phyloP scores from a whole-genome alignment of 2,329 filamentous ascomycete species.

The Coccinonectria pachysandricola region DNA sequence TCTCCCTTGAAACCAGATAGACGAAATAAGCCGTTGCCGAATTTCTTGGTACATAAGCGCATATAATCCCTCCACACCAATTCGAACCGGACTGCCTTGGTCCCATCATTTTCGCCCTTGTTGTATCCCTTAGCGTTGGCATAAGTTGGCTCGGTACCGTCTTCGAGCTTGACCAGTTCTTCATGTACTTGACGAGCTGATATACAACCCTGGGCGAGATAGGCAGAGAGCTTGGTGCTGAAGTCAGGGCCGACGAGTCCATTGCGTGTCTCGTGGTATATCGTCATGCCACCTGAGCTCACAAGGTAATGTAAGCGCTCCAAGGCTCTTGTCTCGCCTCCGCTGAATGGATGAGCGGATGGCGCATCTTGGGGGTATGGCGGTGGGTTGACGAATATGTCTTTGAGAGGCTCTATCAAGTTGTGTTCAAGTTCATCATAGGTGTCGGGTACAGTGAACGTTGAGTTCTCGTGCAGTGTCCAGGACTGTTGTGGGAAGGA shows the following conservation, averaged over 20 bases:
- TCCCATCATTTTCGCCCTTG: conserved; percentile 62
- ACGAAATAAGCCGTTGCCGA: conserved; percentile 52
- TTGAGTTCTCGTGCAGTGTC: conserved; percentile 47
- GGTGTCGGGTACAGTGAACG: conserved; percentile 52
- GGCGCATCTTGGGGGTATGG: conserved; percentile 39
- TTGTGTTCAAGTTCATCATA: conserved; percentile 42
- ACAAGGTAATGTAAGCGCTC: conserved; percentile 52
- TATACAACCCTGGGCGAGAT: conserved; percentile 60
- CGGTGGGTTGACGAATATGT: conserved; percentile 41
- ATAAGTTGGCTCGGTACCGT: conserved; percentile 39
- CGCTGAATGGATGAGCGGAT: conserved; percentile 56
- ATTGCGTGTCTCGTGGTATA: conserved; percentile 63
- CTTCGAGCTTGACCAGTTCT: conserved; percentile 57
- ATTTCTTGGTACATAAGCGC: conserved; percentile 64
- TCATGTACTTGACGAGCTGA: conserved; percentile 64
- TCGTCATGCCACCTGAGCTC: conserved; percentile 46
- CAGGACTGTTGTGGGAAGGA: conserved; percentile 37
- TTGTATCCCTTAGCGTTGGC: conserved; percentile 46
- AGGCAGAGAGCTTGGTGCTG: conserved; percentile 67
- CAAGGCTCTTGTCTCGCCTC: conserved; percentile 53
- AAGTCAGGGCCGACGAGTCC: conserved; percentile 60
- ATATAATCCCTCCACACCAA: conserved; percentile 76
- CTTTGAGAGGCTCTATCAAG: conserved; percentile 47
- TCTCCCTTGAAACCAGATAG: conserved; percentile 50
- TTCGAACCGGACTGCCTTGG: conserved; percentile 59